Evolutionary conservation across 2,329 filamentous ascomycete genomes (phyloP), one percentile per base, ranked within the genome.

Genomic region (Diplodia scrobiculata): DNA sequence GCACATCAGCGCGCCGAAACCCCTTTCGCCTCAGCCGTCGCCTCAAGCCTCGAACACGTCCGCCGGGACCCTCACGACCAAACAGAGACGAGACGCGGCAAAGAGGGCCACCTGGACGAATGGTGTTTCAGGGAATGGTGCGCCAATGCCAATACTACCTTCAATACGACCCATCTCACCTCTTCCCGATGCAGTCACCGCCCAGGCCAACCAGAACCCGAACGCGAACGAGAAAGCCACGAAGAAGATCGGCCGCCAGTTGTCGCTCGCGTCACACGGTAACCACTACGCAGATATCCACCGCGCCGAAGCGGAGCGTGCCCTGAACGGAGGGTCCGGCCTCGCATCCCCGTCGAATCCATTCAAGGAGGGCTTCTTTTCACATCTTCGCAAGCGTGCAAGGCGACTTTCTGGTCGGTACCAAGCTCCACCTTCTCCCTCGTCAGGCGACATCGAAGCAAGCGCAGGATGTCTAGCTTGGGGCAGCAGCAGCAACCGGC

Each of bases 281-380:
- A 97, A 97, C 75, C 91, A 98, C 79, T 97, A 97, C 76, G 86
- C 92, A 32, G 93, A 97, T 73, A 82, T 91, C 70, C 92, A 97
- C 76, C 86, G 94, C 65, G 91, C 94, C 79, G 92, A 98, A 78
- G 92, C 94, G 14, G 94, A 98, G 78, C 86, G 91, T 69, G 92
- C 92, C 45, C 84, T 98, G 53, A 97, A 92, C 74, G 95, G 93
- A 63, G 88, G 89, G 72, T 62, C 58, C 58, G 86, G 84, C 38
- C 82, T 93, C 27, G 87, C 86, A 17, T 95, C 92, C 5, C 91
- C 92, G 3, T 87, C 89, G 0, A 89, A 85, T 72, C 91, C 86
- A 19, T 91, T 92, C 66, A 96, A 96, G 75, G 95, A 99, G 77
- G 92, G 95, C 78, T 99, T 99, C 82, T 99, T 99, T 80, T 98